These are phyloP conservation scores for Magnaporthiopsis incrustans DNA, from an alignment of 2,329 filamentous ascomycete genomes.

Conservation along the genomic window DNA sequence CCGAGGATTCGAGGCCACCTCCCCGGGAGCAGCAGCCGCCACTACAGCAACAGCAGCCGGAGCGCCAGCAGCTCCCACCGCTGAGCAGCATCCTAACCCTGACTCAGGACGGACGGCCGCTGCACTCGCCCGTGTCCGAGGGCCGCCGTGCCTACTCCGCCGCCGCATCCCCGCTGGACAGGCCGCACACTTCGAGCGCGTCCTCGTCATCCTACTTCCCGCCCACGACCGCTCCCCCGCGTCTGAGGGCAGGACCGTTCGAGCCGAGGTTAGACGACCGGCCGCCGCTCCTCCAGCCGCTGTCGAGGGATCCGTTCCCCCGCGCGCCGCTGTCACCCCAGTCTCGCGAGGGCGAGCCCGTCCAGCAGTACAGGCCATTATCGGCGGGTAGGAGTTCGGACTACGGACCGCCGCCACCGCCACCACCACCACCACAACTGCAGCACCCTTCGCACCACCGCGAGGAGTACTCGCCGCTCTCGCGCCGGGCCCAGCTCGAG, in stretches of 20 bases:
- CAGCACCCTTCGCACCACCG: conserved; percentile 26
- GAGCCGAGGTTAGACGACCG: conserved; percentile 37
- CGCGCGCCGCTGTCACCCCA: conserved; percentile 34
- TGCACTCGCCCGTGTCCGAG: conserved; percentile 39
- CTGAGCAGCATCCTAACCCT: conserved; percentile 50
- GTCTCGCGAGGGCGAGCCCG: conserved; percentile 30
- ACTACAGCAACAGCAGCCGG: conserved; percentile 14
- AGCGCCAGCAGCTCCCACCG: conserved; percentile 44
- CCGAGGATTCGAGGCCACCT: conserved; percentile 25
- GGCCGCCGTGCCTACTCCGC: conserved; percentile 32
- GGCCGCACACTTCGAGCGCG: conserved; percentile 24
- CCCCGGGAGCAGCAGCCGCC: conserved; percentile 19
- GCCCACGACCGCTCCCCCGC: conserved; percentile 18
- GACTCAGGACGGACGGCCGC: conserved; percentile 32
- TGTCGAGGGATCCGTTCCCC: conserved; percentile 27
- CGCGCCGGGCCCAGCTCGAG: background rate
- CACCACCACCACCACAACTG: conserved; percentile 26
- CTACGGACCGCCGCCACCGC: conserved; percentile 25
- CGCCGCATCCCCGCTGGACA: conserved; percentile 38
- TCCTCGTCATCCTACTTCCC: conserved; percentile 41
- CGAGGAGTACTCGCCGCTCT: conserved; percentile 37
- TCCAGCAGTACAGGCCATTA: conserved; percentile 12
- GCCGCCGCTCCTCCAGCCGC: conserved; percentile 23
- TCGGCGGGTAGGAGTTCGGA: conserved; percentile 13
- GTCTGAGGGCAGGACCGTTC: conserved; percentile 36